phyloP scores from a whole-genome alignment of 2,329 filamentous ascomycete species.

The Hypoxylon sp. region DNA sequence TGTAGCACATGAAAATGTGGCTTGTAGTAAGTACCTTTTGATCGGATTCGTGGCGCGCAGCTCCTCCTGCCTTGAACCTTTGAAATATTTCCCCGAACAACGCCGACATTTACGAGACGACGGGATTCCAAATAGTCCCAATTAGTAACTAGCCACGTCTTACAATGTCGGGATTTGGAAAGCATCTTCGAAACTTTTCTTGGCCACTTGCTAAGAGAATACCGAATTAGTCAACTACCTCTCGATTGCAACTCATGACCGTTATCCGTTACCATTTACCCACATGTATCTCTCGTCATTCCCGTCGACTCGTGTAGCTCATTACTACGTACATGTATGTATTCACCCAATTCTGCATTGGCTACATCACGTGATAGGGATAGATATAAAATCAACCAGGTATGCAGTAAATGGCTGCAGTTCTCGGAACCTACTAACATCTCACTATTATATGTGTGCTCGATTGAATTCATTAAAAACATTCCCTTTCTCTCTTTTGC shows the following conservation, averaged over 20 bases:
- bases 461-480: slow-evolving; percentile 20
- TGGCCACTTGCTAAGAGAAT: slow-evolving; percentile 6
- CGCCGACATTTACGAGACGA: background rate
- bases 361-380: too few species aligned
- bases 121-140: slow-evolving; percentile 32
- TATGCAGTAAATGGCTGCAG: background rate
- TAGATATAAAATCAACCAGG: background rate
- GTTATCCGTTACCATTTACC: too few species aligned
- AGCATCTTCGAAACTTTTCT: slow-evolving; percentile 8
- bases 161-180: slow-evolving; percentile 22
- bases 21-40: background rate
- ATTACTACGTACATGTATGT: too few species aligned
- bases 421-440: background rate
- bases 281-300: too few species aligned
- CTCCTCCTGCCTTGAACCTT: background rate
- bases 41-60: slow-evolving; percentile 14
- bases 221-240: background rate
- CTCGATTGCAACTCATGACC: background rate
- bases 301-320: too few species aligned
- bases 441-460: background rate
- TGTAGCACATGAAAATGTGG: slow-evolving; percentile 18
- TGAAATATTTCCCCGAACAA: slow-evolving; percentile 21
- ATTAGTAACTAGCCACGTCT: slow-evolving; percentile 25
- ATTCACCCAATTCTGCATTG: too few species aligned
- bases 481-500: slow-evolving; percentile 26